Evolutionary conservation across 768 basidiomycete genomes (phyloP).

Genomic region (Psilocybe tampanensis): DNA sequence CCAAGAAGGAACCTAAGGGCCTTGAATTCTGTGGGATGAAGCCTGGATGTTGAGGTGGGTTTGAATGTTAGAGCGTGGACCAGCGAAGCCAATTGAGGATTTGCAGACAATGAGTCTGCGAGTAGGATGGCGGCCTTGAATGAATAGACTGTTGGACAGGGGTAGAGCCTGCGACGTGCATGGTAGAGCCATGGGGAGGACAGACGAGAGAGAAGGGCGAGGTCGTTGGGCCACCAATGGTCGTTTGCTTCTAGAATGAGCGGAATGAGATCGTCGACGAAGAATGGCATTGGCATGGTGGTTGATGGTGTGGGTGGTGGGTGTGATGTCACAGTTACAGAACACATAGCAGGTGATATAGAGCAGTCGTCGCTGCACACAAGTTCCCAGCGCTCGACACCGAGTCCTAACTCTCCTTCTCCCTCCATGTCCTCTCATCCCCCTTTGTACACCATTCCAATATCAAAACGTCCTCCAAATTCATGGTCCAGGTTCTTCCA

Average conservation of each 20-base stretch:
- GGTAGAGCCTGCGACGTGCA: constrained; percentile 47
- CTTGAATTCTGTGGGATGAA: constrained; percentile 30
- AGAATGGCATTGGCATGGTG: constrained; percentile 11
- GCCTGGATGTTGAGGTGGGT: constrained; percentile 26
- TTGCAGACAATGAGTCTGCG: constrained; percentile 41
- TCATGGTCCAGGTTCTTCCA: constrained; percentile 55
- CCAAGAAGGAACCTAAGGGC: constrained; percentile 44
- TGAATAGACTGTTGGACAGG: constrained; percentile 41
- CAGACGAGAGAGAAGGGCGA: constrained; percentile 48
- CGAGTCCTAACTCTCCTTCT: constrained; percentile 14
- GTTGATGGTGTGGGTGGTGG: constrained; percentile 6
- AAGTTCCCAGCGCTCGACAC: neutral
- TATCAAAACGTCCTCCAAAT: constrained; percentile 51
- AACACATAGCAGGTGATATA: constrained; percentile 7
- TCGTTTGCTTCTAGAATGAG: constrained; percentile 49
- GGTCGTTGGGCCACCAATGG: constrained; percentile 59
- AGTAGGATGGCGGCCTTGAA: constrained; percentile 44
- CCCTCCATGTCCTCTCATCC: constrained; percentile 23
- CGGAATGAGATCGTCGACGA: constrained; percentile 55
- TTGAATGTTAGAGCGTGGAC: constrained; percentile 45
- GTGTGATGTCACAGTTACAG: constrained; percentile 21
- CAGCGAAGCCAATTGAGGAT: constrained; percentile 35
- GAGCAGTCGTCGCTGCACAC: neutral
- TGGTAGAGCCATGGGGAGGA: constrained; percentile 50
- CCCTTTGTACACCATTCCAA: constrained; percentile 47